Conservation (phyloP, 108 stramenopile species). For the Cafeteria roenbergensis region DNA sequence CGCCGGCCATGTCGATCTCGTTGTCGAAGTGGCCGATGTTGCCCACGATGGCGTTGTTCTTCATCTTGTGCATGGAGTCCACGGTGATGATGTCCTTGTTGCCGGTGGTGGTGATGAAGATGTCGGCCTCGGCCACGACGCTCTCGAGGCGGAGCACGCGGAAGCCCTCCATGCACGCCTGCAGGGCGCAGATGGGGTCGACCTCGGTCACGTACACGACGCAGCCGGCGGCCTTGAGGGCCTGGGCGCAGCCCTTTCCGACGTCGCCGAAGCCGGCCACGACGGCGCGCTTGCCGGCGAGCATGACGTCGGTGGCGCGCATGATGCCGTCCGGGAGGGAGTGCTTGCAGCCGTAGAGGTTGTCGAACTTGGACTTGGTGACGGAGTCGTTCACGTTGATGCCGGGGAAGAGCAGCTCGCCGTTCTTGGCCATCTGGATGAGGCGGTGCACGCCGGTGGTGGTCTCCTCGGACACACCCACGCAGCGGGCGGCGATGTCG, state of each 20-base stretch:
- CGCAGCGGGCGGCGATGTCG: conserved; percentile 77
- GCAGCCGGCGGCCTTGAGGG: conserved; percentile 93
- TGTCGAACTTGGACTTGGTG: conserved; percentile 99
- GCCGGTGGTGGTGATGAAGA: conserved; percentile 99
- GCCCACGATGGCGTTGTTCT: conserved; percentile 99
- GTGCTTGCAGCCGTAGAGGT: conserved; percentile 99
- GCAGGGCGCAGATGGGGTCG: conserved; percentile 99
- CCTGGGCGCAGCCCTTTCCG: conserved; percentile 96
- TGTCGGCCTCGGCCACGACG: conserved; percentile 69
- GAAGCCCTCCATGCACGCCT: conserved; percentile 99
- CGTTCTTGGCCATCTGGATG: conserved; percentile 94
- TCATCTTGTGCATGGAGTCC: conserved; percentile 89
- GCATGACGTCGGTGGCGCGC: conserved; percentile 99
- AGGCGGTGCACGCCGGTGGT: conserved; percentile 99
- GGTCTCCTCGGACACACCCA: conserved; percentile 98
- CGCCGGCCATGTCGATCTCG: conserved; percentile 96
- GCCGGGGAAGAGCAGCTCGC: conserved; percentile 90
- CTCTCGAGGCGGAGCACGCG: conserved; percentile 75
- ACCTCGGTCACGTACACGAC: conserved; percentile 95
- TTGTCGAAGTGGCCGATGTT: conserved; percentile 99
- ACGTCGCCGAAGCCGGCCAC: conserved; percentile 99
- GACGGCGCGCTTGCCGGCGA: conserved; percentile 90
- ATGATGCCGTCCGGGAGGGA: conserved; percentile 98
- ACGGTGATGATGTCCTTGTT: conserved; percentile 98
- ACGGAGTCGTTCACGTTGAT: conserved; percentile 99